phyloP scores from a whole-genome alignment of 331 rosid genomes.

The Dryas integrifolia region DNA sequence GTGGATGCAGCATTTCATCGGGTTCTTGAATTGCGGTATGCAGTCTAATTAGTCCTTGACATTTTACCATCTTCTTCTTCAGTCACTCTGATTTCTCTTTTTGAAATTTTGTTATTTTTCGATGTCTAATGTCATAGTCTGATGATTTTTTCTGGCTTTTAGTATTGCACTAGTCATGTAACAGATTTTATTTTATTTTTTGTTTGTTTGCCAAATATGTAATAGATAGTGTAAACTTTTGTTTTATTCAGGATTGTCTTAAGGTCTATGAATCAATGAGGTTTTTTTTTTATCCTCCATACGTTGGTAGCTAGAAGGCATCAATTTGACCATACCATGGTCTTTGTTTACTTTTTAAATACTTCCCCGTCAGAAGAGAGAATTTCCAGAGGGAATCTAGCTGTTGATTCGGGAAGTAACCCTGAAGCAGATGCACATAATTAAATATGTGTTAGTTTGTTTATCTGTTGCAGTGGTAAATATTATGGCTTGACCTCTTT shows the following conservation, averaged over 20 bases:
- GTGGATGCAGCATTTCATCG: conserved; percentile 74
- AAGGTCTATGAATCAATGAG: background rate
- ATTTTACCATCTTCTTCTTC: background rate
- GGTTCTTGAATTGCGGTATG: conserved; percentile 69
- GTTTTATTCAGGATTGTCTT: background rate
- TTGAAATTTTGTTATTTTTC: background rate
- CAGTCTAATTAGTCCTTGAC: conserved; percentile 11
- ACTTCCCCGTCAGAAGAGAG: background rate
- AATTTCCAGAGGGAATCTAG: background rate
- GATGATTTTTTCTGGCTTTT: background rate
- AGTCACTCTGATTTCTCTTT: background rate
- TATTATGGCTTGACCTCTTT: conserved; percentile 20
- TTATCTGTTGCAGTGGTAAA: background rate
- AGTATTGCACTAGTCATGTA: background rate
- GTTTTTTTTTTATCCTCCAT: background rate
- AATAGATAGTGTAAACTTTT: background rate
- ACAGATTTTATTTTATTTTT: background rate
- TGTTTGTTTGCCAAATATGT: background rate
- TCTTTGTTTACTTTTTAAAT: background rate
- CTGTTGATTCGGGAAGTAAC: background rate
- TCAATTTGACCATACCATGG: background rate
- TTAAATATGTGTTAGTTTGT: background rate
- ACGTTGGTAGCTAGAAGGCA: background rate
- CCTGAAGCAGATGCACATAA: too few species aligned
- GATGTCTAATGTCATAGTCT: background rate